Base-by-base conservation (phyloP, 306 rosid species). In the Lathyrus aphaca region DNA sequence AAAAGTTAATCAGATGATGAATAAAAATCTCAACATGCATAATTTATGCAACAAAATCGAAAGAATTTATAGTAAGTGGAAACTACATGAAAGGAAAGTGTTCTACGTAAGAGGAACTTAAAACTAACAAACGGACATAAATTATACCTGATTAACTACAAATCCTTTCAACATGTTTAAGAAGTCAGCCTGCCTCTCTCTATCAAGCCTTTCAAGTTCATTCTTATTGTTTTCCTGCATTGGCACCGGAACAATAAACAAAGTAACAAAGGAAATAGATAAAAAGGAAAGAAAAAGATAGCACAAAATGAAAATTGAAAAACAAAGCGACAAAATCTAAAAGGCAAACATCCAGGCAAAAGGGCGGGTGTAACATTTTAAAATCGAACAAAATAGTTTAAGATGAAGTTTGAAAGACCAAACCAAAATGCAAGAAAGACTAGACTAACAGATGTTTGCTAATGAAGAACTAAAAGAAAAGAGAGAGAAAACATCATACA, bases 131-230 rank as follows among this genome's bases (percentile, higher is more conserved):
- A 71, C 13, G 45, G 19, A 30, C 38, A 53, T 39, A 11, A n/a
- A 8, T 27, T 37, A 57, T 85, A 95, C 99, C 99, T 95, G 99
- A 82, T 81, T 89, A 55, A 80, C 88, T 45, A 89, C 96, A 63
- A 89, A 95, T 15, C 99, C 99, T 73, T 80, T 95, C 85, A 95
- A 84, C 99, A 95, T 95, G 64, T 79, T 82, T 71, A 84, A 65
- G 80, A 91, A 91, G 84, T 95, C 99, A 49, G 76, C 78, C 16
- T 84, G 84, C 80, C 86, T 86, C 85, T 93, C 98, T 30, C 43
- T 79, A 69, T 93, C 96, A 66, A 93, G 81, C 76, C 98, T 88
- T 79, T 93, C 96, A 44, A 93, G 91, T 82, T 93, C 98, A 78
- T 75, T 86, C 85, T 84, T 81, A 73, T 93, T 93, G 80, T 93